Conservation (phyloP, 2,329 filamentous ascomycete genomes). For the Penicillium hordei region DNA sequence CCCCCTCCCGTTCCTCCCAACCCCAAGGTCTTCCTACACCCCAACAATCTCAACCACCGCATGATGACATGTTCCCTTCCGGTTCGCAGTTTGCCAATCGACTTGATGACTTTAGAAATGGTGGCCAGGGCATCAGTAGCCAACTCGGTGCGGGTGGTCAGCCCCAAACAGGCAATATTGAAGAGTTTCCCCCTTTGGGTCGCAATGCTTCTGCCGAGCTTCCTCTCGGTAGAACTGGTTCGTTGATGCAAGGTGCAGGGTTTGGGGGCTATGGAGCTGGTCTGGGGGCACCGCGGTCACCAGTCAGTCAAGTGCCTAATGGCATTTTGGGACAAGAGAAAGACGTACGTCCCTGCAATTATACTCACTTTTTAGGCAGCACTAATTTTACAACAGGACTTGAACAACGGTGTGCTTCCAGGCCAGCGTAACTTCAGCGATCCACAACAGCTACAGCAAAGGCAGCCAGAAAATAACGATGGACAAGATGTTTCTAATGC, state of each 20-base stretch:
- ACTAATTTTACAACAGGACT: conserved; percentile 34
- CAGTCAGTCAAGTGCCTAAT: conserved; percentile 45
- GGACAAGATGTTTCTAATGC: conserved; percentile 36
- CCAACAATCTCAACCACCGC: conserved; percentile 48
- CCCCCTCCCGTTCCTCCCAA: conserved; percentile 43
- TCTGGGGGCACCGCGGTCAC: conserved; percentile 43
- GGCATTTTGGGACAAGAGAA: conserved; percentile 46
- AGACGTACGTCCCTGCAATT: conserved; percentile 26
- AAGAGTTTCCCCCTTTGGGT: conserved; percentile 62
- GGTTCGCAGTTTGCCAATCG: conserved; percentile 52
- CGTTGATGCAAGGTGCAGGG: conserved; percentile 52
- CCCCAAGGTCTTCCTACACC: conserved; percentile 42
- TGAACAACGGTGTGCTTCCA: conserved; percentile 35
- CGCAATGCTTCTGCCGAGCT: conserved; percentile 53
- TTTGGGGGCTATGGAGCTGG: conserved; percentile 43
- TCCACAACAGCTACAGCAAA: conserved; percentile 36
- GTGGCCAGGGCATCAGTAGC: conserved; percentile 54
- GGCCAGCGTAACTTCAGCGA: conserved; percentile 34
- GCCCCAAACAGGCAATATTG: conserved; percentile 57
- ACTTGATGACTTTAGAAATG: conserved; percentile 58
- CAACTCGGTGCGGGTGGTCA: conserved; percentile 52
- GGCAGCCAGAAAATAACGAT: conserved; percentile 38
- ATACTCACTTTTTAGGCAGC: background rate
- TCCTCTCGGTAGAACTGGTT: conserved; percentile 51
- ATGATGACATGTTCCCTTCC: conserved; percentile 49